Percentiles rank a stretch among this genome's conserved stretches.
phyloP scores from a whole-genome alignment of 31 red algal species.

The Asparagopsis taxiformis region DNA sequence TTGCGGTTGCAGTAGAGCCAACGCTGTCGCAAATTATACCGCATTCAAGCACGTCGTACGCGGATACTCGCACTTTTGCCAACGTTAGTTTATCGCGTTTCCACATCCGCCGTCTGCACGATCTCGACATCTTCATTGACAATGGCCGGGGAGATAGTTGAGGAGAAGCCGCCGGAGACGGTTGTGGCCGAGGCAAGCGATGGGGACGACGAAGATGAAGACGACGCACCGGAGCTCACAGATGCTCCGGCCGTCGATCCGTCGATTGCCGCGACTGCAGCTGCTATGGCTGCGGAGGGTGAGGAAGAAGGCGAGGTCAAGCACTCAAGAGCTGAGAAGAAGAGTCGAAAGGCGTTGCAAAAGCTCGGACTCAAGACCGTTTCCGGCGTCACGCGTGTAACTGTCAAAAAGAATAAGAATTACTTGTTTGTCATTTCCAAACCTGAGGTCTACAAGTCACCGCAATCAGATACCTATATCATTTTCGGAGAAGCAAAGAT shows the following conservation, averaged over 20 bases:
- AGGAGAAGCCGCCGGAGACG: conserved; percentile 36
- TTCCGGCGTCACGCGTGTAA: conserved; percentile 80
- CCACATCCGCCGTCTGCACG: no score
- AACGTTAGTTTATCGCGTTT: no score
- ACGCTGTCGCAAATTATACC: no score
- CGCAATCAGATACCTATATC: conserved; percentile 95
- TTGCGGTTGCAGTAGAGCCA: no score
- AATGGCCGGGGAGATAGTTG: conserved; percentile 22
- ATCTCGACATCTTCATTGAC: no score
- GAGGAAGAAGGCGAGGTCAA: conserved; percentile 67
- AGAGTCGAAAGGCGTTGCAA: conserved; percentile 91
- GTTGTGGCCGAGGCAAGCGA: conserved; percentile 49
- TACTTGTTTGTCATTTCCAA: conserved; percentile 92
- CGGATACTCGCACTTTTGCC: no score
- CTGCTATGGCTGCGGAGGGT: conserved; percentile 43
- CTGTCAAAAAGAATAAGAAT: conserved; percentile 92
- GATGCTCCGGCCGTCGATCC: conserved; percentile 58
- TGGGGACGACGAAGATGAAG: conserved; percentile 32
- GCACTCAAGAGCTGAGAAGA: conserved; percentile 95
- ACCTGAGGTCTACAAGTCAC: conserved; percentile 96
- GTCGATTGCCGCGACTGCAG: conserved; percentile 25
- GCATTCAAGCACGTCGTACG: no score
- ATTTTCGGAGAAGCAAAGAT: conserved; percentile 99
- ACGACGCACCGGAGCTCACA: conserved; percentile 22
- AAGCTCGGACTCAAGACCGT: conserved; percentile 94